These are phyloP conservation scores for Dactylella cylindrospora DNA, from an alignment of 2,329 filamentous ascomycete species.

Conservation along the genomic window DNA sequence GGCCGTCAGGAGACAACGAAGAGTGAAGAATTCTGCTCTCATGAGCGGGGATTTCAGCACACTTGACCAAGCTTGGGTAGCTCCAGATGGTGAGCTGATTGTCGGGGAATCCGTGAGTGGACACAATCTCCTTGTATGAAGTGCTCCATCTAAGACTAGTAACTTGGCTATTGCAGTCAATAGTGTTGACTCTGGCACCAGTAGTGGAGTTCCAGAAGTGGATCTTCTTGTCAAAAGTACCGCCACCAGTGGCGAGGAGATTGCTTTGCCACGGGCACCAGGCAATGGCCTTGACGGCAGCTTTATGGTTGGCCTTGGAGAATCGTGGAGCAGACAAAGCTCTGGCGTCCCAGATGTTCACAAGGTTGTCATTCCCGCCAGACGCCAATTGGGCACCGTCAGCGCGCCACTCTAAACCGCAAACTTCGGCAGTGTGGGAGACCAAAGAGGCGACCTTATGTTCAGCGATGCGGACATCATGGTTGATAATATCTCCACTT, in stretches of 20 bases:
- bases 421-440: conserved; percentile 96
- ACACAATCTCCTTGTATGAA: conserved; percentile 96
- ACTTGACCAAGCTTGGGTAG: conserved; percentile 95
- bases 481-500: conserved; percentile 94
- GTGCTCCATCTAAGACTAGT: conserved; percentile 96
- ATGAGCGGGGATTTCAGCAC: conserved; percentile 95
- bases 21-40: conserved; percentile 96
- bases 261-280: conserved; percentile 93
- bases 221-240: conserved; percentile 95
- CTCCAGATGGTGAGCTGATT: conserved; percentile 99
- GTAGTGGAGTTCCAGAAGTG: conserved; percentile 99
- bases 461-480: conserved; percentile 94
- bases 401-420: conserved; percentile 94
- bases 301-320: conserved; percentile 95
- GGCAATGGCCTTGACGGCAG: conserved; percentile 93
- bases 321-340: conserved; percentile 93
- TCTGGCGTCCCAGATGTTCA: conserved; percentile 98
- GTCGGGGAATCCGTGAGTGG: conserved; percentile 96
- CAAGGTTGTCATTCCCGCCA: conserved; percentile 97
- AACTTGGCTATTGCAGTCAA: conserved; percentile 96
- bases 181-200: conserved; percentile 96
- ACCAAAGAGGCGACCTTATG: conserved; percentile 98
- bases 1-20: conserved; percentile 93
- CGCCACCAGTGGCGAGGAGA: conserved; percentile 78
- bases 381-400: conserved; percentile 96